A percentile compares a stretch with the other conserved stretches of the same genome.
phyloP scores from a whole-genome alignment of 371 early-diverging fungal genomes.

The Synchytrium microbalum region DNA sequence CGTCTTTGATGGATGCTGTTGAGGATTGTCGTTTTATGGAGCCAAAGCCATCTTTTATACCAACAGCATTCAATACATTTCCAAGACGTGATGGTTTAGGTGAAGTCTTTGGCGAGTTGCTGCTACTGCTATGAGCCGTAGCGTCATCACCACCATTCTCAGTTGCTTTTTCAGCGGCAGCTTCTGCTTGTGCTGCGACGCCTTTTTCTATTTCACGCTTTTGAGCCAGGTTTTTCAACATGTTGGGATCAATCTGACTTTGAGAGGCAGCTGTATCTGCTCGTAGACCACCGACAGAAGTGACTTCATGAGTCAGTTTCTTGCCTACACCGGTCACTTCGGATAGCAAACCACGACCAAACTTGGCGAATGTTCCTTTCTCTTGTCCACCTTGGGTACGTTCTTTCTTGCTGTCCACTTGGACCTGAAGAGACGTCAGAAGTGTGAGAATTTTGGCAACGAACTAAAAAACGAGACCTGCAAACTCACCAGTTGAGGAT shows the following conservation, averaged over 20 bases:
- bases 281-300: slow-evolving; percentile 2
- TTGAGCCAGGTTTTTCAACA: neutral
- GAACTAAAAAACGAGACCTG: too few relatives aligned
- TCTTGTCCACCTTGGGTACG: neutral
- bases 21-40: neutral
- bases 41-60: neutral
- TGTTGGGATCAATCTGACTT: neutral
- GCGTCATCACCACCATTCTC: too few relatives aligned
- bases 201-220: neutral
- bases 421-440: too few relatives aligned
- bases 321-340: slow-evolving; percentile 5
- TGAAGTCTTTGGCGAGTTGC: too few relatives aligned
- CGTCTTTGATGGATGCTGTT: too few relatives aligned
- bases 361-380: slow-evolving; percentile 4
- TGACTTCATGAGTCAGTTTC: slow-evolving; percentile 4
- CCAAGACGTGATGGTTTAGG: neutral
- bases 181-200: neutral
- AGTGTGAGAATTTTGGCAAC: too few relatives aligned
- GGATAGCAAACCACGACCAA: slow-evolving; percentile 9
- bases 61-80: neutral
- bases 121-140: too few relatives aligned
- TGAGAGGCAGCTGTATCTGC: neutral
- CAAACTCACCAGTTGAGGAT: slow-evolving; percentile 1
- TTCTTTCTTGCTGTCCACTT: neutral
- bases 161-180: too few relatives aligned